Conservation (phyloP, 495 filamentous ascomycete genomes). For the Talaromyces liani region DNA sequence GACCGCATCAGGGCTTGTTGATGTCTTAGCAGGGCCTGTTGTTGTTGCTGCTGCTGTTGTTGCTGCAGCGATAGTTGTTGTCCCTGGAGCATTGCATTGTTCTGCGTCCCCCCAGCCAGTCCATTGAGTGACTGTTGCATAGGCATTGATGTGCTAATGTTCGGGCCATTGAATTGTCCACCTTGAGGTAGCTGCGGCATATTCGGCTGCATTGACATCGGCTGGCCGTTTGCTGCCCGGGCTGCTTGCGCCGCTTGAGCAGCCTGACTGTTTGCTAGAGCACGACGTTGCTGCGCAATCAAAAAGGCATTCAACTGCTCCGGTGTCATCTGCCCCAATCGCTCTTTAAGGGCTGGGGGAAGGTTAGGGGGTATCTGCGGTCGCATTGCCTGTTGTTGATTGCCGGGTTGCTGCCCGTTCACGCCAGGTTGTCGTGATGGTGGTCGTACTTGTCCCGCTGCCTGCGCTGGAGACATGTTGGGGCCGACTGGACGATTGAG, state of each 20-base stretch:
- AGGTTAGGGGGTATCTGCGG: conserved; percentile 28
- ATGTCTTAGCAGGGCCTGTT: conserved; percentile 27
- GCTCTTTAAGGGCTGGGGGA: conserved; percentile 28
- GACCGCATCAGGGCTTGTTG: conserved; percentile 27
- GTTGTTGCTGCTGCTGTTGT: conserved; percentile 28
- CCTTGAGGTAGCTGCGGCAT: conserved; percentile 28
- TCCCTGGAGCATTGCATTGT: conserved; percentile 25
- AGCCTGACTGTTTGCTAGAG: conserved; percentile 21
- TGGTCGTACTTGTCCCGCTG: conserved; percentile 29
- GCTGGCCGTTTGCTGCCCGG: conserved; percentile 14
- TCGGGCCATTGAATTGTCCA: conserved; percentile 30
- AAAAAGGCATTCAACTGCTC: conserved; percentile 31
- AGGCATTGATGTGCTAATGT: conserved; percentile 26
- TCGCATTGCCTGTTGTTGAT: conserved; percentile 28
- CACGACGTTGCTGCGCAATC: conserved; percentile 27
- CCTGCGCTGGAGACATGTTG: conserved; percentile 38
- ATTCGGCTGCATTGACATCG: conserved; percentile 24
- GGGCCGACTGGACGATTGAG: conserved; percentile 51
- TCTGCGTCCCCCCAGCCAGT: conserved; percentile 24
- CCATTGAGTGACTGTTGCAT: conserved; percentile 24
- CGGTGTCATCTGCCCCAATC: conserved; percentile 24
- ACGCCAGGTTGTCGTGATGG: conserved; percentile 28
- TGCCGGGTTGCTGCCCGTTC: conserved; percentile 24
- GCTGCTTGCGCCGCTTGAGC: conserved; percentile 19
- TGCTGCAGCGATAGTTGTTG: conserved; percentile 34